These are phyloP conservation scores for Annona cherimola DNA, from an alignment of 164 flowering plant species.

Conservation along the genomic window DNA sequence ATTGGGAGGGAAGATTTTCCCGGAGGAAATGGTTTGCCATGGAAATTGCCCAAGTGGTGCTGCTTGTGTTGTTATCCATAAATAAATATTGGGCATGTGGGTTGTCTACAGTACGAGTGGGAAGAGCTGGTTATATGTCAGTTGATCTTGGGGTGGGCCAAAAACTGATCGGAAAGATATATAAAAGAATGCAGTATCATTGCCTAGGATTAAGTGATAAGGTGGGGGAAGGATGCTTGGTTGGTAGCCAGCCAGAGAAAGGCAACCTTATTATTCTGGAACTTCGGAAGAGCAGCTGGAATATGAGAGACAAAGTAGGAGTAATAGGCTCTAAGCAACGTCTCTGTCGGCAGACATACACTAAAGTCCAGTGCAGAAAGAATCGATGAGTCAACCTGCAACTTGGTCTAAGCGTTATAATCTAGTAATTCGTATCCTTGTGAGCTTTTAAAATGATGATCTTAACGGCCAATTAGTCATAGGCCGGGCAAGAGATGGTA, in stretches of 20 bases:
- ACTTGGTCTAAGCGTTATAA: not conserved
- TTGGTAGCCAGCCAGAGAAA: not conserved
- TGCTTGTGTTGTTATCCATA: constrained; percentile 17
- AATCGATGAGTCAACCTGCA: not conserved
- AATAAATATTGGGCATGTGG: constrained; percentile 4
- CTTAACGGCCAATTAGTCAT: not conserved
- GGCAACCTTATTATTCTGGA: not conserved
- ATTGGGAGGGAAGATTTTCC: constrained; percentile 19
- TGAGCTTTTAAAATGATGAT: not conserved
- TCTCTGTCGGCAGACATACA: not conserved
- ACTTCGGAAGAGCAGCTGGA: not conserved
- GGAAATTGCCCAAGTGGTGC: constrained; percentile 23
- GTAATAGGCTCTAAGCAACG: not conserved
- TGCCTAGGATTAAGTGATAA: constrained; percentile 1
- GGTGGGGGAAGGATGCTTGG: constrained; percentile 6
- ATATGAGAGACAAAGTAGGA: not conserved
- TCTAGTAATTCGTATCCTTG: not conserved
- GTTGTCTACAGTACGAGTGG: not conserved
- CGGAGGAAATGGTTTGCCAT: constrained; percentile 29
- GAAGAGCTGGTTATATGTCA: not conserved
- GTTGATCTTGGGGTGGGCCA: constrained; percentile 1
- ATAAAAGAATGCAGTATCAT: not conserved
- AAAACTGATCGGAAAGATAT: not conserved
- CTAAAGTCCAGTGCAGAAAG: not conserved
- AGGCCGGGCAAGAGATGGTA: too few species aligned